phyloP scores from a whole-genome alignment of 495 filamentous ascomycete genomes.

The Penicillium psychrofluorescens region DNA sequence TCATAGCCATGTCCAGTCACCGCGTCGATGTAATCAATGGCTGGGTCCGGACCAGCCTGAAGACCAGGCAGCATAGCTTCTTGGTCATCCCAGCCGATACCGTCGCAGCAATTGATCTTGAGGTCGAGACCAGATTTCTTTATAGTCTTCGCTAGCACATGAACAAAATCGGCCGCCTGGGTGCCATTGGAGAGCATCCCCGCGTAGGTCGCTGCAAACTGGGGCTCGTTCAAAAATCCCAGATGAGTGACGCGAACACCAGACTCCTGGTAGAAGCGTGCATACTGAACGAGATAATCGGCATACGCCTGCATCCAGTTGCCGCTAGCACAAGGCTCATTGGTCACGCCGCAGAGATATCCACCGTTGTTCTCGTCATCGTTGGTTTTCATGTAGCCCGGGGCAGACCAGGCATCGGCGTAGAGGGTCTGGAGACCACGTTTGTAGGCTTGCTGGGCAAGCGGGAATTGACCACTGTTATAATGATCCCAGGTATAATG shows the following conservation, averaged over 20 bases:
- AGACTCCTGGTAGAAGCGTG: conserved; percentile 40
- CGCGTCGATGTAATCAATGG: conserved; percentile 21
- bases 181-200: conserved; percentile 24
- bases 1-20: conserved; percentile 46
- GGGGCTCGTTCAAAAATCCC: conserved; percentile 53
- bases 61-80: conserved; percentile 32
- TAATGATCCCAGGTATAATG: conserved; percentile 41
- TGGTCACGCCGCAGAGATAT: conserved; percentile 44
- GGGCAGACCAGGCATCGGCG: conserved; percentile 50
- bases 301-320: conserved; percentile 52
- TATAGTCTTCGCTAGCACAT: conserved; percentile 34
- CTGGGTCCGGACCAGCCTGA: conserved; percentile 27
- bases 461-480: conserved; percentile 43
- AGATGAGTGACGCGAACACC: conserved; percentile 43
- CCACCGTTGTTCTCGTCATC: conserved; percentile 29
- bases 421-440: conserved; percentile 20
- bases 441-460: conserved; percentile 37
- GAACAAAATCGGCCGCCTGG: conserved; percentile 45
- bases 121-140: conserved; percentile 25
- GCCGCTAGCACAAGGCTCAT: conserved; percentile 34
- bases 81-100: conserved; percentile 39
- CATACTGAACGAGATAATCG: conserved; percentile 45
- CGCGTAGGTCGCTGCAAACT: conserved; percentile 17
- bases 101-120: conserved; percentile 44
- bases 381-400: conserved; percentile 53